phyloP scores from a whole-genome alignment of 306 rosid genomes.

The Sindora glabra region DNA sequence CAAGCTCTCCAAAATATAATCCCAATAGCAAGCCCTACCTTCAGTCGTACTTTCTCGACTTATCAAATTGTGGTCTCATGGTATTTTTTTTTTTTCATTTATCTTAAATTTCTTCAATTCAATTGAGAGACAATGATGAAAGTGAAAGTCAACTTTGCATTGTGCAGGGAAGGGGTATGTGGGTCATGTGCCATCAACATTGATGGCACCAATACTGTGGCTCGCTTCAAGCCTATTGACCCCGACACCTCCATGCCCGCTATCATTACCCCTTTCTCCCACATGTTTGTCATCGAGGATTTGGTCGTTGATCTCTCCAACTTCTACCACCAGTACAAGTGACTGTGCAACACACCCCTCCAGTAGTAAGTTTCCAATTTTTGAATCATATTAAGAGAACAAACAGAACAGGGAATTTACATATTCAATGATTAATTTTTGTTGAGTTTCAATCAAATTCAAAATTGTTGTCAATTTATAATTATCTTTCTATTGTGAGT shows the following conservation, averaged over 20 bases:
- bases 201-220: constrained; percentile 37
- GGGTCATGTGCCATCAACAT: constrained; percentile 46
- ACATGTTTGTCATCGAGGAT: constrained; percentile 41
- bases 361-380: background rate
- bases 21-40: constrained; percentile 28
- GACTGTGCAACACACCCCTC: too few species aligned
- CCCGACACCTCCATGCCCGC: constrained; percentile 28
- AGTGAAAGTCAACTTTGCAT: too few species aligned
- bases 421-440: too few species aligned
- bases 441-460: too few species aligned
- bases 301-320: constrained; percentile 36
- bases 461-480: too few species aligned
- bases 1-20: background rate
- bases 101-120: too few species aligned
- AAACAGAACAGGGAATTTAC: too few species aligned
- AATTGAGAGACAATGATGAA: too few species aligned
- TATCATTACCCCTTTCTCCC: constrained; percentile 32
- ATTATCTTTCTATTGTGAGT: too few species aligned
- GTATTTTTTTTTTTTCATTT: background rate
- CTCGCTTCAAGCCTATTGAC: constrained; percentile 31
- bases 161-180: constrained; percentile 44
- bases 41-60: constrained; percentile 30
- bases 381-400: too few species aligned
- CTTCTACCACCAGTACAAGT: constrained; percentile 42
- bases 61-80: constrained; percentile 31